Evolutionary conservation across 805 yeast genomes (phyloP).

Genomic region (Candida caryicola): DNA sequence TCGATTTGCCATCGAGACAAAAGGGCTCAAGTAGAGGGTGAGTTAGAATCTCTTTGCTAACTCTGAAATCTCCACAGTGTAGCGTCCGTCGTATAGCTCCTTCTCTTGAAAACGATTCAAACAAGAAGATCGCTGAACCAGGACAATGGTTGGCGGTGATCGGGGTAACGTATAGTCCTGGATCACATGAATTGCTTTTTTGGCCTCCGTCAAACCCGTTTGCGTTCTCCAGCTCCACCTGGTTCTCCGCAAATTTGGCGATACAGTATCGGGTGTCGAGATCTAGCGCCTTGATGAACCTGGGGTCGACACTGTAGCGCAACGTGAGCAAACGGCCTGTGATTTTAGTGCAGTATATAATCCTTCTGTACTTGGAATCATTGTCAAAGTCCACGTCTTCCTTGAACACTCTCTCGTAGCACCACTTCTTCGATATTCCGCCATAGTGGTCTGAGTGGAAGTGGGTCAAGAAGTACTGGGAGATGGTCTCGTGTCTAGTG

Average conservation of each 20-base stretch:
- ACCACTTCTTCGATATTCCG: constrained; percentile 79
- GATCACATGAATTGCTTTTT: too few species aligned
- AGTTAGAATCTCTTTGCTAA: constrained; percentile 49
- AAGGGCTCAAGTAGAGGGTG: constrained; percentile 31
- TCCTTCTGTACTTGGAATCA: constrained; percentile 43
- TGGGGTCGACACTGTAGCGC: constrained; percentile 54
- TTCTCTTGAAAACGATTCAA: constrained; percentile 43
- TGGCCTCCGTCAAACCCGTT: too few species aligned
- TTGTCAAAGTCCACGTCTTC: constrained; percentile 23
- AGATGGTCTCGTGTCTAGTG: constrained; percentile 43
- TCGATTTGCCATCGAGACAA: constrained; percentile 6
- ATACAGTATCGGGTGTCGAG: constrained; percentile 41
- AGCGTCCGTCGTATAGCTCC: constrained; percentile 37
- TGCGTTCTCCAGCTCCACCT: too few species aligned
- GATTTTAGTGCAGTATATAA: constrained; percentile 67
- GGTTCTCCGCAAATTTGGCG: constrained; percentile 10
- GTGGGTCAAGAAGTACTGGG: constrained; percentile 67
- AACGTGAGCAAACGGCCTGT: constrained; percentile 58
- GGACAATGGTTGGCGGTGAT: constrained; percentile 96
- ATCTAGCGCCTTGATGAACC: constrained; percentile 39
- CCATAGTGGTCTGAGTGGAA: constrained; percentile 95
- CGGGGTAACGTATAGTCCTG: constrained; percentile 52
- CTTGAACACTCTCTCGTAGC: constrained; percentile 36
- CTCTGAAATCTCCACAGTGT: constrained; percentile 95
- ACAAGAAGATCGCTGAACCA: constrained; percentile 81